phyloP scores from a whole-genome alignment of 1,284 basidiomycete genomes.

The Uromyces viciae-fabae region DNA sequence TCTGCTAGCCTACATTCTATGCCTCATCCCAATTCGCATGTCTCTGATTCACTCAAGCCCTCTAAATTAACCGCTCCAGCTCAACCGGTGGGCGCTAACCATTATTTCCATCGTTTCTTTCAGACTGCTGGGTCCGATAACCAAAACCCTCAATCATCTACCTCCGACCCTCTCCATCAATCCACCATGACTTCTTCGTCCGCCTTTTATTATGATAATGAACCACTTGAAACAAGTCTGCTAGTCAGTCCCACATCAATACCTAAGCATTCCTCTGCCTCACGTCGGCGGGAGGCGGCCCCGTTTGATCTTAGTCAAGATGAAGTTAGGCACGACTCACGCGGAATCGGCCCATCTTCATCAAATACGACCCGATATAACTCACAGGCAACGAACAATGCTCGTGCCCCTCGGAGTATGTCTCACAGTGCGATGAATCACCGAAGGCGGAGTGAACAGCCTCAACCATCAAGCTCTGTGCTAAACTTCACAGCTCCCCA shows the following conservation, averaged over 20 bases:
- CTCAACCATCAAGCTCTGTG: slow-evolving; percentile 6
- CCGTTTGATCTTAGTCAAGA: not conserved
- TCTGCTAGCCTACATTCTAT: slow-evolving; percentile 18
- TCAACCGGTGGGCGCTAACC: slow-evolving; percentile 7
- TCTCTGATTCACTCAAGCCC: slow-evolving; percentile 24
- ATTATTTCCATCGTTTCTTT: slow-evolving; percentile 44
- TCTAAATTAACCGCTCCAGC: slow-evolving; percentile 10
- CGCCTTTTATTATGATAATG: slow-evolving; percentile 14
- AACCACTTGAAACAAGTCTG: slow-evolving; percentile 8
- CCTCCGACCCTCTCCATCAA: slow-evolving; percentile 17
- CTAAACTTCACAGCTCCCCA: slow-evolving; percentile 12
- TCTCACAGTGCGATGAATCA: slow-evolving; percentile 25
- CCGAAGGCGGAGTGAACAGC: slow-evolving; percentile 35
- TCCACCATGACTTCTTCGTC: not conserved
- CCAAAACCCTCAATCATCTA: slow-evolving; percentile 20
- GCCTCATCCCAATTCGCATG: slow-evolving; percentile 7
- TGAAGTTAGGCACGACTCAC: not conserved
- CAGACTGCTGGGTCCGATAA: slow-evolving; percentile 26
- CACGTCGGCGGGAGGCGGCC: not conserved
- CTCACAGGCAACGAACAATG: not conserved
- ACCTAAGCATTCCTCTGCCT: slow-evolving; percentile 24
- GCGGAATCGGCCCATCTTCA: not conserved
- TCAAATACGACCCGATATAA: slow-evolving; percentile 1
- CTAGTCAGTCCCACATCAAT: slow-evolving; percentile 31
- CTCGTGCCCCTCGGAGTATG: slow-evolving; percentile 15